A percentile compares a stretch with the other conserved stretches of the same genome.
Evolutionary conservation across 2,329 filamentous ascomycete genomes (phyloP).

Genomic region (Paraconiothyrium brasiliense): DNA sequence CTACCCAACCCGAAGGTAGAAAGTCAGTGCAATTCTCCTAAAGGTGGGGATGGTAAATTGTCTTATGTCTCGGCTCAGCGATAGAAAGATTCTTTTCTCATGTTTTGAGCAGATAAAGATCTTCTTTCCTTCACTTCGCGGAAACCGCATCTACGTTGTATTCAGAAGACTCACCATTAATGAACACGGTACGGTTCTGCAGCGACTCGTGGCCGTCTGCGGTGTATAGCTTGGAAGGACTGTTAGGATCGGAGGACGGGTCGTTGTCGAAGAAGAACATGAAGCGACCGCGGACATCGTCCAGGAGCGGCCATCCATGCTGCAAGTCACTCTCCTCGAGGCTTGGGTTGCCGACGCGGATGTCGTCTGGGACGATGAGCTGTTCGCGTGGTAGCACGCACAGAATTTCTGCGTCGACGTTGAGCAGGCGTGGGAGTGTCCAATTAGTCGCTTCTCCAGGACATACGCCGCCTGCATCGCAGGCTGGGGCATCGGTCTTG

Average conservation of each 20-base stretch:
- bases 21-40: too few relatives aligned
- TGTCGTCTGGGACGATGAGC: conserved; percentile 60
- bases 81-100: too few relatives aligned
- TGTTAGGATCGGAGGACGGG: conserved; percentile 42
- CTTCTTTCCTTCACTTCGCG: too few relatives aligned
- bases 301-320: conserved; percentile 60
- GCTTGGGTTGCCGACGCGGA: conserved; percentile 53
- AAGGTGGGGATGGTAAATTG: too few relatives aligned
- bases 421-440: conserved; percentile 55
- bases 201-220: conserved; percentile 45
- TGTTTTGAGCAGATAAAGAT: too few relatives aligned
- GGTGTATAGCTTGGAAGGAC: conserved; percentile 53
- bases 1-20: too few relatives aligned
- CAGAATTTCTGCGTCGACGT: conserved; percentile 59
- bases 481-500: conserved; percentile 53
- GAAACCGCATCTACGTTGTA: too few relatives aligned
- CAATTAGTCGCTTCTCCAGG: conserved; percentile 55
- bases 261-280: conserved; percentile 64
- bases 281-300: conserved; percentile 56
- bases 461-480: conserved; percentile 47
- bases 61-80: too few relatives aligned
- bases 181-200: conserved; percentile 60
- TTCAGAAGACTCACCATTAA: conserved; percentile 44
- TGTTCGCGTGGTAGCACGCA: conserved; percentile 52
- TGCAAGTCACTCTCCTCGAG: conserved; percentile 59